A percentile compares a stretch with the other conserved stretches of the same genome.
phyloP scores from a whole-genome alignment of 768 basidiomycete species.

The Lentinula detonsa region DNA sequence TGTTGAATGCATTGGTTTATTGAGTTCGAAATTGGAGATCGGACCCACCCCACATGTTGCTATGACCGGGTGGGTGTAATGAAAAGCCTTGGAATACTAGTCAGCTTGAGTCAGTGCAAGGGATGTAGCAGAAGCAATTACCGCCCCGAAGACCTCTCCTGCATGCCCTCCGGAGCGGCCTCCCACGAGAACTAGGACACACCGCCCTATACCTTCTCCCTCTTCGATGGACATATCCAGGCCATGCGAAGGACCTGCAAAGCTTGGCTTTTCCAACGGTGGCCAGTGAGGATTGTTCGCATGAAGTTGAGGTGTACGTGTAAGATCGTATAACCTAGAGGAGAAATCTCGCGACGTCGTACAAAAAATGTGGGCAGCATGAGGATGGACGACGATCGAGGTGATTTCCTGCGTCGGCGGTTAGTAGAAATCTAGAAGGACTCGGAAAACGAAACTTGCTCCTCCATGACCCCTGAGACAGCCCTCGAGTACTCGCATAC shows the following conservation, averaged over 20 bases:
- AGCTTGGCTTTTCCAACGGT: conserved; percentile 36
- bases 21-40: neutral
- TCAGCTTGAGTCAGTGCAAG: neutral
- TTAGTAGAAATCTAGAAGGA: conserved; percentile 3
- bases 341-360: conserved; percentile 72
- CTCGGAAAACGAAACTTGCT: conserved; percentile 33
- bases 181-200: conserved; percentile 60
- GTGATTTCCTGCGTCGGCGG: conserved; percentile 48
- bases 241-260: conserved; percentile 67
- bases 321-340: conserved; percentile 64
- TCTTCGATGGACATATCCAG: conserved; percentile 53
- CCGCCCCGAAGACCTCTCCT: conserved; percentile 63
- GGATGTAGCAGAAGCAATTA: conserved; percentile 21
- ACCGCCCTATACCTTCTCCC: conserved; percentile 58
- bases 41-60: conserved; percentile 71
- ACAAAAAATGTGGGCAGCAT: conserved; percentile 51
- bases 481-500: conserved; percentile 32
- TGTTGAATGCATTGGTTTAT: conserved; percentile 19
- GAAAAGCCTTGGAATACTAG: conserved; percentile 49
- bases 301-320: conserved; percentile 20
- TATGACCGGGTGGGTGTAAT: conserved; percentile 54
- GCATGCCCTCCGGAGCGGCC: conserved; percentile 70
- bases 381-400: conserved; percentile 60
- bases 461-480: conserved; percentile 67
- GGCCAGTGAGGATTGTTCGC: conserved; percentile 58